Evolutionary conservation across 257 asterid genomes (phyloP).

Genomic region (Nicotiana sylvestris): DNA sequence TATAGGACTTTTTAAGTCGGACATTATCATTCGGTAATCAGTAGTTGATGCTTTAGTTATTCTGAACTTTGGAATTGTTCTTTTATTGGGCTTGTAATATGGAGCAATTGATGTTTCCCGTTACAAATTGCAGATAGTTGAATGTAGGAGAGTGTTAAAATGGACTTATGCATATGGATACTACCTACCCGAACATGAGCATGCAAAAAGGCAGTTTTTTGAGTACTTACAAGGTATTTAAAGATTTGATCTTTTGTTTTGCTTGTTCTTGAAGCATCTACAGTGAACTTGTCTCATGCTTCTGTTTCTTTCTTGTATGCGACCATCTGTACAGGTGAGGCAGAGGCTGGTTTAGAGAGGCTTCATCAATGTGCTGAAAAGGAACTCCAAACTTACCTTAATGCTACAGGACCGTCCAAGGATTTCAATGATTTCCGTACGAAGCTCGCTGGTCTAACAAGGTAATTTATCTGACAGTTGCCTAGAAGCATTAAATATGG

Average conservation of each 20-base stretch:
- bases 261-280: background rate
- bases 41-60: background rate
- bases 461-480: conserved; percentile 38
- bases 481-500: background rate
- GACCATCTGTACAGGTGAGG: conserved; percentile 61
- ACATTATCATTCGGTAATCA: too few relatives aligned
- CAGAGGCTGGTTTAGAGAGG: conserved; percentile 98
- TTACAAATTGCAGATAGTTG: conserved; percentile 72
- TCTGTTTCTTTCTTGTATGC: background rate
- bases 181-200: conserved; percentile 75
- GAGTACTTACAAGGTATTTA: conserved; percentile 92
- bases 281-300: background rate
- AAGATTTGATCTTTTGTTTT: background rate
- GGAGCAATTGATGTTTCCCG: conserved; percentile 10
- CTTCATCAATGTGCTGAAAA: conserved; percentile 99
- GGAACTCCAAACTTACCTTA: conserved; percentile 60
- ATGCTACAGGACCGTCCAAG: conserved; percentile 56
- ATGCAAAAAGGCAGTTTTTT: conserved; percentile 69
- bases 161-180: conserved; percentile 98
- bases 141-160: conserved; percentile 92
- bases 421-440: conserved; percentile 92
- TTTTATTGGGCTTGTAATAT: conserved; percentile 11
- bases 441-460: conserved; percentile 91
- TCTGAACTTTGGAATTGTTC: background rate
- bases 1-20: background rate